Evolutionary conservation across 495 filamentous ascomycete genomes (phyloP).

Genomic region (Paragyromitra xinjiangensis): DNA sequence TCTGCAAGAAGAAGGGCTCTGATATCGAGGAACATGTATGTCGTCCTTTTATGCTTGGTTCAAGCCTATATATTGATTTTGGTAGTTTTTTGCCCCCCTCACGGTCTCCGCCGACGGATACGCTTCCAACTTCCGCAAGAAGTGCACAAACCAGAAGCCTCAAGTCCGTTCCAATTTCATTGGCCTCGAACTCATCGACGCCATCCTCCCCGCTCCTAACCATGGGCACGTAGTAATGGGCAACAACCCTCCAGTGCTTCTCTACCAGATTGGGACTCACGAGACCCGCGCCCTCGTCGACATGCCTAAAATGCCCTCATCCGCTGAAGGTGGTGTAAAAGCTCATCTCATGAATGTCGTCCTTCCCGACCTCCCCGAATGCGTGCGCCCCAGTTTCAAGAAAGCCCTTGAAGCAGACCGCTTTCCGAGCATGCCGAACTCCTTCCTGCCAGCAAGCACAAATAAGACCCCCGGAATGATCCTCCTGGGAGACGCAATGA

Average conservation of each 20-base stretch:
- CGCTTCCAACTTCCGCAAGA: constrained; percentile 88
- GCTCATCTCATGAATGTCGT: constrained; percentile 79
- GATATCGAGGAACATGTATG: constrained; percentile 56
- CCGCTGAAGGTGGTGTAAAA: constrained; percentile 81
- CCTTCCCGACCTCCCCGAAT: constrained; percentile 76
- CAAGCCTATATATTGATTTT: constrained; percentile 5
- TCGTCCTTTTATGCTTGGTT: not conserved
- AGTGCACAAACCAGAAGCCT: constrained; percentile 73
- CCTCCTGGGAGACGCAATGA: constrained; percentile 88
- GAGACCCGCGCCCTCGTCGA: constrained; percentile 92
- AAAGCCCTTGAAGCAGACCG: constrained; percentile 76
- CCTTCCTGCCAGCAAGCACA: constrained; percentile 78
- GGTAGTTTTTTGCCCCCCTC: constrained; percentile 81
- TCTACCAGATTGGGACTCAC: constrained; percentile 97
- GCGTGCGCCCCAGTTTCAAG: constrained; percentile 75
- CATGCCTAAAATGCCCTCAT: constrained; percentile 79
- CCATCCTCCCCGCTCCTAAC: constrained; percentile 72
- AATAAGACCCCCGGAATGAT: constrained; percentile 77
- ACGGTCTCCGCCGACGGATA: constrained; percentile 95
- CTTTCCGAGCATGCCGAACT: constrained; percentile 88
- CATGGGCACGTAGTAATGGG: constrained; percentile 91
- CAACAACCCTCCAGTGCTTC: constrained; percentile 78
- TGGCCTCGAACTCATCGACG: constrained; percentile 90
- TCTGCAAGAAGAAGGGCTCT: constrained; percentile 48
- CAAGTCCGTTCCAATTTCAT: constrained; percentile 84